Evolutionary conservation across 805 yeast genomes (phyloP).

Genomic region (Wickerhamomyces alni): DNA sequence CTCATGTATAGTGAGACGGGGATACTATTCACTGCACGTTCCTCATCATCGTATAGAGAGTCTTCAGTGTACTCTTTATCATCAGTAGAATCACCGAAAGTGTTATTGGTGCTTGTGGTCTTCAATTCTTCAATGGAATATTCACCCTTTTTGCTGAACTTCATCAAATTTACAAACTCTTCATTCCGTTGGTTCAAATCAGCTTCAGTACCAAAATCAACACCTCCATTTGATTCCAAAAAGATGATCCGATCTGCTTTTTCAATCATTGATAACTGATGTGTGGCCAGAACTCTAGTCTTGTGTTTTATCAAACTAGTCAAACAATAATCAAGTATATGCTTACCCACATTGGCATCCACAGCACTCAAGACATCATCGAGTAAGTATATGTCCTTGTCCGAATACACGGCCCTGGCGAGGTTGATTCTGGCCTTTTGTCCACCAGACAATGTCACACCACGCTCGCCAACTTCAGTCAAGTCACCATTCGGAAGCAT

Average conservation of each 20-base stretch:
- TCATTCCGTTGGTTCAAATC: constrained; percentile 42
- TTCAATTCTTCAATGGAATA: no score
- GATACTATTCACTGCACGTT: constrained; percentile 34
- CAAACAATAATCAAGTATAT: constrained; percentile 59
- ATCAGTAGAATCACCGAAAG: background rate
- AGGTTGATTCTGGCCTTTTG: constrained; percentile 69
- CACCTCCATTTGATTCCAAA: constrained; percentile 53
- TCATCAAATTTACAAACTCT: constrained; percentile 45
- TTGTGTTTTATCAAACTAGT: constrained; percentile 43
- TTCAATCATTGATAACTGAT: constrained; percentile 64
- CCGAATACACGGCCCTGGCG: constrained; percentile 66
- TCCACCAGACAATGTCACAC: constrained; percentile 73
- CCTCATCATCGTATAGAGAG: constrained; percentile 22
- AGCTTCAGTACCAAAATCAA: constrained; percentile 53
- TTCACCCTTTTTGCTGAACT: constrained; percentile 19
- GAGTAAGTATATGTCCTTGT: constrained; percentile 51
- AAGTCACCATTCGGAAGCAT: constrained; percentile 60
- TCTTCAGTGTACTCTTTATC: background rate
- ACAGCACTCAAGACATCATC: constrained; percentile 77
- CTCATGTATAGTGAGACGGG: constrained; percentile 27
- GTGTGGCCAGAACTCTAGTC: constrained; percentile 74
- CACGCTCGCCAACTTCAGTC: constrained; percentile 73
- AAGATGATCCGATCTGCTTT: constrained; percentile 65
- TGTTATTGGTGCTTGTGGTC: no score
- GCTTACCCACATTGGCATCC: constrained; percentile 71